phyloP scores from a whole-genome alignment of 2,329 filamentous ascomycete genomes.

The Talaromyces sp. region DNA sequence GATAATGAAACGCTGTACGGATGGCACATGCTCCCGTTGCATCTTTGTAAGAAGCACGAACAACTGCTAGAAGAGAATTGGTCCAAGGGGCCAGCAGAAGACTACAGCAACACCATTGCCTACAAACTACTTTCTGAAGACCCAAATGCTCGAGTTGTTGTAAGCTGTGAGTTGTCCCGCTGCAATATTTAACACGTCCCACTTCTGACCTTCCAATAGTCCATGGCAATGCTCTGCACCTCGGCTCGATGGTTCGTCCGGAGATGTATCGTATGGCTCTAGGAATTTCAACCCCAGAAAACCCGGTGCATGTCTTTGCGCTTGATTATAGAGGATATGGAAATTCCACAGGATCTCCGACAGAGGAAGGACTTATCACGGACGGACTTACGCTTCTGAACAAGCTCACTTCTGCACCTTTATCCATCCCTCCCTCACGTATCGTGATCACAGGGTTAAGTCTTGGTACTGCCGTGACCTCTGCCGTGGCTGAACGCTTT shows the following conservation, averaged over 20 bases:
- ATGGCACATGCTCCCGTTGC: constrained; percentile 83
- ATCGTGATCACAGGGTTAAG: constrained; percentile 84
- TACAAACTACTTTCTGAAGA: constrained; percentile 49
- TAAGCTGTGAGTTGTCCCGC: constrained; percentile 30
- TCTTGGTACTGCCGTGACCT: constrained; percentile 78
- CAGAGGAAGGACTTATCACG: constrained; percentile 72
- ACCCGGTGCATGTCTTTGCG: constrained; percentile 68
- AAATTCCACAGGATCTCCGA: constrained; percentile 70
- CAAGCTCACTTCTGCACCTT: constrained; percentile 53
- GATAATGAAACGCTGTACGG: constrained; percentile 77
- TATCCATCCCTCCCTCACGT: constrained; percentile 61
- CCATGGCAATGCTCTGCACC: constrained; percentile 71
- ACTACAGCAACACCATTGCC: constrained; percentile 44
- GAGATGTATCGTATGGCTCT: constrained; percentile 72
- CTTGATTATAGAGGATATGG: constrained; percentile 91
- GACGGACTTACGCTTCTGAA: constrained; percentile 71
- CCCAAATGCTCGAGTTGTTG: constrained; percentile 47
- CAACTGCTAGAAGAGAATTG: constrained; percentile 51
- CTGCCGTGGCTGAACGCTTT: constrained; percentile 68
- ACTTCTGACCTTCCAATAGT: constrained; percentile 18
- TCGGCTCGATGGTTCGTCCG: constrained; percentile 73
- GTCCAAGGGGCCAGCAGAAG: constrained; percentile 46
- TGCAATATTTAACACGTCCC: not conserved
- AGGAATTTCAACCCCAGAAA: constrained; percentile 59
- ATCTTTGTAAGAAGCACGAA: constrained; percentile 69